phyloP scores from a whole-genome alignment of 2,329 filamentous ascomycete species.

The Penicillium sp. region DNA sequence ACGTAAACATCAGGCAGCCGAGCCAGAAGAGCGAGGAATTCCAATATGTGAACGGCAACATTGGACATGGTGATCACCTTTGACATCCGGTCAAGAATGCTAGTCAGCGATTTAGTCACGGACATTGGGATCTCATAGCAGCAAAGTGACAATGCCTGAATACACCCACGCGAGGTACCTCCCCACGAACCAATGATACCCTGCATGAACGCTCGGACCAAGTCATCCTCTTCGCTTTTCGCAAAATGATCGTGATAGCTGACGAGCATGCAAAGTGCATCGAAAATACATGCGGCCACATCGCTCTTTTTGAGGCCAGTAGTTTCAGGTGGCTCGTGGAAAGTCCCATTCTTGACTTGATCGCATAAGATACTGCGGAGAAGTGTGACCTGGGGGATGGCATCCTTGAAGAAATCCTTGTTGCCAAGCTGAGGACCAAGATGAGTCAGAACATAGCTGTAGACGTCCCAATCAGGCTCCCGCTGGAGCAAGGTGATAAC shows the following conservation, averaged over 20 bases:
- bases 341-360: conserved; percentile 73
- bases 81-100: conserved; percentile 88
- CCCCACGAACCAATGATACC: conserved; percentile 79
- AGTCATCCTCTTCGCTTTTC: conserved; percentile 83
- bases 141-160: conserved; percentile 91
- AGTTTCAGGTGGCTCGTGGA: conserved; percentile 77
- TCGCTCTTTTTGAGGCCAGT: conserved; percentile 83
- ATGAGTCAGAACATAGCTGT: conserved; percentile 85
- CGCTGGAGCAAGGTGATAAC: conserved; percentile 72
- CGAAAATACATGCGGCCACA: conserved; percentile 84
- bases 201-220: conserved; percentile 81
- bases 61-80: conserved; percentile 93
- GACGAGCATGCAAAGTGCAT: conserved; percentile 81
- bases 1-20: conserved; percentile 81
- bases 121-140: conserved; percentile 91
- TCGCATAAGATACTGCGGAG: conserved; percentile 78
- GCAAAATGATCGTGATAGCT: conserved; percentile 86
- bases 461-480: conserved; percentile 84
- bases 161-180: conserved; percentile 85
- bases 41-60: conserved; percentile 90
- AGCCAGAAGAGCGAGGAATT: conserved; percentile 88
- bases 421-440: conserved; percentile 87
- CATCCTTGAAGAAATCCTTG: conserved; percentile 76
- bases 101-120: conserved; percentile 80
- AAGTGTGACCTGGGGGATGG: conserved; percentile 72